Evolutionary conservation across 2,329 filamentous ascomycete genomes (phyloP), one percentile per base, ranked within the genome.

Genomic region (Microsporum ferrugineum): DNA sequence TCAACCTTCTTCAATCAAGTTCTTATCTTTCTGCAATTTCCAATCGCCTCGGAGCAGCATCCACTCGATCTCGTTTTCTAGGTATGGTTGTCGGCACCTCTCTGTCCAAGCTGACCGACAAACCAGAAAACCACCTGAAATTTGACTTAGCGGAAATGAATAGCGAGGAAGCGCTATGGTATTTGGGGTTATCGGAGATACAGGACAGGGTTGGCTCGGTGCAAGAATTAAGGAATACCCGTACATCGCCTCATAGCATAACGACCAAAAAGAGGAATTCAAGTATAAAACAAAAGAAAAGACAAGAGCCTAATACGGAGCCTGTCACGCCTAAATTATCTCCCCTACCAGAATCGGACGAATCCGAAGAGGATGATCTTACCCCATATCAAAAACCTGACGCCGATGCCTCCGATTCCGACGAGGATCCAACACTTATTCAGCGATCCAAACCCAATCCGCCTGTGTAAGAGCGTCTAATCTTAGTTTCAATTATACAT

Each of bases 381-480:
- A 78, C 84, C 1, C 83, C 89, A 0, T 96, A 96, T 67, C 82
- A 83, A 12, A 96, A 96, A 71, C 89, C 89, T 0, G 89, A 90
- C 68, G 91, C 88, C 1, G 94, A 99, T 66, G 82, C 85, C 0
- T 89, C 95, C 70, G 94, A 99, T 70, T 92, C 90, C 0, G 91
- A 96, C 61, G 91, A 96, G 41, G 95, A 99, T 67, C 87, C 94
- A 3, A 95, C 91, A 0, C 78, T 96, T 17, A 82, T 97, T 56
- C 86, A 88, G 61, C 83, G 91, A 12, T 86, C 94, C 72, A 96
- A 94, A 67, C 83, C 87, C 27, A 88, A 83, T 62, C 83, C 90
- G 0, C 94, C 94, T 0, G 91, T 99, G 69, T 81, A 75, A 70
- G 77, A 29, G 62, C 60, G 12, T 62, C 62, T 31, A 59, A 65